A percentile compares a stretch with the other conserved stretches of the same genome.
These are phyloP conservation scores for Cryptosporidium tyzzeri DNA, from an alignment of 169 alveolate genomes.

Conservation along the genomic window DNA sequence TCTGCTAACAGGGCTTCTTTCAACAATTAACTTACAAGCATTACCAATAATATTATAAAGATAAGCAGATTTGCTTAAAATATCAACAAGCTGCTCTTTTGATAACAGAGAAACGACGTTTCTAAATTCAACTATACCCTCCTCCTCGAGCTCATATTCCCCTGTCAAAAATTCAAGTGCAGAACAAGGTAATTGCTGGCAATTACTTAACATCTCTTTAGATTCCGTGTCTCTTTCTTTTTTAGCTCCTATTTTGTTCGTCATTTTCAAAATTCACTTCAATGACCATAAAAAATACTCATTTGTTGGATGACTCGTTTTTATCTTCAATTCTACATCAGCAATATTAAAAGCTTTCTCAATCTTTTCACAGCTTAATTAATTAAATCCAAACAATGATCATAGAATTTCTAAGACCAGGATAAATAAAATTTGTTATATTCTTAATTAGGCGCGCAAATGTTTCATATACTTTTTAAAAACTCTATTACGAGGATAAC, in stretches of 20 bases:
- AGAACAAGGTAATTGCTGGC: conserved; percentile 11
- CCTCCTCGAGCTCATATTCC: conserved; percentile 51
- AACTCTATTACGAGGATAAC: conserved; percentile 58
- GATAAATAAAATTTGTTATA: conserved; percentile 11
- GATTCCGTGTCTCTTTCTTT: conserved; percentile 24
- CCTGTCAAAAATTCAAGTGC: conserved; percentile 61
- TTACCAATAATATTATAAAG: conserved; percentile 77
- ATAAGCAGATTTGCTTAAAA: conserved; percentile 80
- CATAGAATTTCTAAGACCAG: conserved; percentile 5
- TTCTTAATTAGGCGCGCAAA: conserved; percentile 23
- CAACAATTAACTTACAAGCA: conserved; percentile 81
- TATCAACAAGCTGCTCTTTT: conserved; percentile 83
- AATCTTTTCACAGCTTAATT: conserved; percentile 2
- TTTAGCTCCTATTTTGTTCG: conserved; percentile 4
- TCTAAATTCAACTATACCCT: conserved; percentile 28
- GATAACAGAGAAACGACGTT: conserved; percentile 81
- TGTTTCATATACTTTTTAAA: neutral
- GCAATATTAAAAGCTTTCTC: conserved; percentile 16
- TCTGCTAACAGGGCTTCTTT: conserved; percentile 81
- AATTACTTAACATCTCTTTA: conserved; percentile 3
- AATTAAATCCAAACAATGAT: conserved; percentile 47
- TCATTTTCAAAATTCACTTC: conserved; percentile 28
- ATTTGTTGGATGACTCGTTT: conserved; percentile 37
- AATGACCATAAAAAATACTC: conserved; percentile 32
- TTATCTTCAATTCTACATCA: conserved; percentile 17